These are phyloP conservation scores for Amoeboaphelidium protococcarum DNA, from an alignment of 371 early-diverging fungal genomes.

Conservation along the genomic window DNA sequence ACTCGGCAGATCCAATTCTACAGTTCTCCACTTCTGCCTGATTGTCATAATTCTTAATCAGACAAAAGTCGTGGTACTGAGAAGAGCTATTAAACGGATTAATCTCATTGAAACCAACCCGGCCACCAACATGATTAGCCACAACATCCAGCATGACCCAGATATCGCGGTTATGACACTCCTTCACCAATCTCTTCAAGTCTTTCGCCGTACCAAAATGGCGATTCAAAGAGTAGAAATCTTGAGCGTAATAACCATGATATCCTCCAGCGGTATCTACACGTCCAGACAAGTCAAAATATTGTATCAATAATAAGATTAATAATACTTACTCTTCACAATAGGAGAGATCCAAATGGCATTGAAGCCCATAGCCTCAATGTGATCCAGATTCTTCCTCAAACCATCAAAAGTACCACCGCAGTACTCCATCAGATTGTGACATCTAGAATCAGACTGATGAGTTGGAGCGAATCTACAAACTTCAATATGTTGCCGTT, in stretches of 20 bases:
- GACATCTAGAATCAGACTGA: too few relatives aligned
- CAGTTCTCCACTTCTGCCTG: constrained; percentile 10
- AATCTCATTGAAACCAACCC: too few relatives aligned
- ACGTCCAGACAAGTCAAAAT: too few relatives aligned
- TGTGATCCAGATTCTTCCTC: constrained; percentile 12
- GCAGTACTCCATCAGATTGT: constrained; percentile 13
- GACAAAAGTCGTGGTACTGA: constrained; percentile 7
- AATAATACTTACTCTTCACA: constrained; percentile 8
- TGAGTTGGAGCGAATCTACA: too few relatives aligned
- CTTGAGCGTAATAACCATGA: constrained; percentile 15
- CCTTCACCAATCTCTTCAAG: constrained; percentile 10
- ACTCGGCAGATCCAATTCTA: too few relatives aligned
- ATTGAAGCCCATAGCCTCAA: constrained; percentile 15
- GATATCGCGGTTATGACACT: constrained; percentile 11
- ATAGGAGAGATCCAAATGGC: constrained; percentile 20
- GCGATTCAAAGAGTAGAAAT: constrained; percentile 11
- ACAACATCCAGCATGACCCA: constrained; percentile 20
- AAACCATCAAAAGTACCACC: constrained; percentile 17
- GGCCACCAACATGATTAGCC: constrained; percentile 16
- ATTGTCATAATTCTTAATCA: constrained; percentile 6
- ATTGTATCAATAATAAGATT: too few relatives aligned
- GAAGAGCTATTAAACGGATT: constrained; percentile 3
- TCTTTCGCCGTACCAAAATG: constrained; percentile 17
- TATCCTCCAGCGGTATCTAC: constrained; percentile 3
- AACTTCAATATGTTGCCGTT: too few relatives aligned